Conservation (phyloP, 179 eudicot genomes). For the Patellifolia procumbens region DNA sequence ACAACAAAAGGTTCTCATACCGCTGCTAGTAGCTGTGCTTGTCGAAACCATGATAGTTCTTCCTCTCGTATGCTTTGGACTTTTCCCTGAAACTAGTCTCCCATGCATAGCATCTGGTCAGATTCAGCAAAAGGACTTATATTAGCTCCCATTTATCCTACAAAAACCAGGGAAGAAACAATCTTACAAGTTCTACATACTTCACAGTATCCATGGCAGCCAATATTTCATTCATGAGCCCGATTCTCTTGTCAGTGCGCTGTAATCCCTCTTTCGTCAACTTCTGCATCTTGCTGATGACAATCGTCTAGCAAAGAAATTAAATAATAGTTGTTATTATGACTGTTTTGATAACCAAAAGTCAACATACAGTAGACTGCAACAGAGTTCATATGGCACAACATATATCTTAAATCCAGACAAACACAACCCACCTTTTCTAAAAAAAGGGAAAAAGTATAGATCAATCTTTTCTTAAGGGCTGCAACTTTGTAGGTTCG, state of each 20-base stretch:
- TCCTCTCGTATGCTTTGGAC: conserved; percentile 73
- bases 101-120: conserved; percentile 87
- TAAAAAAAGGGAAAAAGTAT: neutral
- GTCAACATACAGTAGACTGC: neutral
- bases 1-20: conserved; percentile 41
- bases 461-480: neutral
- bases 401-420: neutral
- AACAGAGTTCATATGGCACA: neutral
- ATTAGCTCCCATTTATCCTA: conserved; percentile 18
- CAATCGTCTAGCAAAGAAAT: conserved; percentile 24
- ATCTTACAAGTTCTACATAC: conserved; percentile 41
- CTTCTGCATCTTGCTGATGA: conserved; percentile 42
- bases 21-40: conserved; percentile 77
- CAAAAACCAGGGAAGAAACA: neutral
- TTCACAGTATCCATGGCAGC: conserved; percentile 95
- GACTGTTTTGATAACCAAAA: neutral
- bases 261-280: conserved; percentile 41
- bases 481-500: neutral
- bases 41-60: conserved; percentile 79
- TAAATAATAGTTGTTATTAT: conserved; percentile 9
- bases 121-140: neutral
- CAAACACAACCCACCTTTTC: too few relatives aligned
- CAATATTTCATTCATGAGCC: conserved; percentile 90
- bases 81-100: conserved; percentile 79
- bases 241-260: conserved; percentile 74